Evolutionary conservation across 805 yeast species (phyloP).

Genomic region (Zygoascus tannicola): DNA sequence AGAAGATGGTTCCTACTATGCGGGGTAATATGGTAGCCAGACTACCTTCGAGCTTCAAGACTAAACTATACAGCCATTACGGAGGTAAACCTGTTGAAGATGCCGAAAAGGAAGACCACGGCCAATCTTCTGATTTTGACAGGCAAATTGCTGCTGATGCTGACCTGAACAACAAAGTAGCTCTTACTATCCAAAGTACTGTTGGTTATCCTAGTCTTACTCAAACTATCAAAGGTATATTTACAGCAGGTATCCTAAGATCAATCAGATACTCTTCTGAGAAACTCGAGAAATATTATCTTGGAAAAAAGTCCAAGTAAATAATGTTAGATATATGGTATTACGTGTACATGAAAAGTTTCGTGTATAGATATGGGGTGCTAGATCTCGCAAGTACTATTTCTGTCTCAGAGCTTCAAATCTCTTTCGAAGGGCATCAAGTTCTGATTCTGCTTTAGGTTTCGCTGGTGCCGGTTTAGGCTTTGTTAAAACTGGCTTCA

Average conservation of each 20-base stretch:
- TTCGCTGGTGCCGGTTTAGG: no score
- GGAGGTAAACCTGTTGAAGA: neutral
- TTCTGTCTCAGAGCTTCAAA: slow-evolving; percentile 62
- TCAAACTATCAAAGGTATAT: slow-evolving; percentile 74
- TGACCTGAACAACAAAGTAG: slow-evolving; percentile 30
- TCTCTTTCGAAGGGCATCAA: slow-evolving; percentile 58
- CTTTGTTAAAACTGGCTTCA: no score
- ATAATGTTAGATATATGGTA: neutral
- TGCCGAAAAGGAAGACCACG: slow-evolving; percentile 11
- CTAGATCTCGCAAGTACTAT: no score
- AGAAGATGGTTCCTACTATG: slow-evolving; percentile 31
- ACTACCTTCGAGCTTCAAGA: slow-evolving; percentile 44
- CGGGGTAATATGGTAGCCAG: slow-evolving; percentile 35
- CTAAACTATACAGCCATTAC: slow-evolving; percentile 26
- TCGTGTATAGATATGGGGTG: no score
- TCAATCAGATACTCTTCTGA: slow-evolving; percentile 69
- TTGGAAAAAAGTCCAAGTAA: neutral
- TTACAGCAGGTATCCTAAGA: slow-evolving; percentile 76
- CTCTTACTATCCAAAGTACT: slow-evolving; percentile 40
- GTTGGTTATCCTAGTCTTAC: slow-evolving; percentile 60
- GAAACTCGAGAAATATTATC: slow-evolving; percentile 38
- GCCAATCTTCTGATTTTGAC: slow-evolving; percentile 27
- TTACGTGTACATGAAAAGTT: neutral
- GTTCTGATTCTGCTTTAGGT: slow-evolving; percentile 31
- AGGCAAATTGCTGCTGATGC: slow-evolving; percentile 35